Evolutionary conservation across 768 basidiomycete genomes (phyloP).

Genomic region (Hortiboletus campestris): DNA sequence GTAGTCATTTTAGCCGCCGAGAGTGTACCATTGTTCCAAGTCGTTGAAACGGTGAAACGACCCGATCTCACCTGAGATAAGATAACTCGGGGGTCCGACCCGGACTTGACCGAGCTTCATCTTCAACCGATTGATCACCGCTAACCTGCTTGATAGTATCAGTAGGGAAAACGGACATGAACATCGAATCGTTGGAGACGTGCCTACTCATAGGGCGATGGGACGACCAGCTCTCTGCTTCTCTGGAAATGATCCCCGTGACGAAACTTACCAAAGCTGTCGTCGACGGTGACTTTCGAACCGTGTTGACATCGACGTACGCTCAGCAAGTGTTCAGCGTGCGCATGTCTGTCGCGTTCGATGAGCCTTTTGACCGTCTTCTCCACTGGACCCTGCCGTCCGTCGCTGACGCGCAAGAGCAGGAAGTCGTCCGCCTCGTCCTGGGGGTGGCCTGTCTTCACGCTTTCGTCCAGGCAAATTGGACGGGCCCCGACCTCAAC

Average conservation of each 20-base stretch:
- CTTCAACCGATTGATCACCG: background rate
- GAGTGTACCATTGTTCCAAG: no score
- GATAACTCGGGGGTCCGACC: conserved; percentile 1
- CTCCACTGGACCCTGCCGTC: conserved; percentile 31
- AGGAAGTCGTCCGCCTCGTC: conserved; percentile 57
- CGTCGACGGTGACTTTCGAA: conserved; percentile 57
- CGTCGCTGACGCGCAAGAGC: conserved; percentile 37
- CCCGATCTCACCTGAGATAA: conserved; percentile 5
- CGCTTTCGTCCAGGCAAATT: conserved; percentile 90
- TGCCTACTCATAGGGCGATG: conserved; percentile 54
- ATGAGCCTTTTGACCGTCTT: conserved; percentile 39
- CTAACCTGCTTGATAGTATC: background rate
- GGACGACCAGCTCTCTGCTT: conserved; percentile 27
- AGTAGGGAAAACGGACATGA: conserved; percentile 7
- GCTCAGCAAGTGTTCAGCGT: conserved; percentile 42
- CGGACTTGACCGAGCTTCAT: background rate
- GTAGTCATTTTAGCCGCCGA: no score
- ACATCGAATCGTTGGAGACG: conserved; percentile 44
- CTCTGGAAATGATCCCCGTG: conserved; percentile 22
- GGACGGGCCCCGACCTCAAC: conserved; percentile 89
- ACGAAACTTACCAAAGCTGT: conserved; percentile 51
- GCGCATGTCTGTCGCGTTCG: conserved; percentile 30
- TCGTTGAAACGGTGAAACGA: no score
- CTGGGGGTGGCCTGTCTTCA: conserved; percentile 81
- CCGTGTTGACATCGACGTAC: conserved; percentile 45